phyloP scores from a whole-genome alignment of 1,284 basidiomycete genomes.

The Flammula alnicola region DNA sequence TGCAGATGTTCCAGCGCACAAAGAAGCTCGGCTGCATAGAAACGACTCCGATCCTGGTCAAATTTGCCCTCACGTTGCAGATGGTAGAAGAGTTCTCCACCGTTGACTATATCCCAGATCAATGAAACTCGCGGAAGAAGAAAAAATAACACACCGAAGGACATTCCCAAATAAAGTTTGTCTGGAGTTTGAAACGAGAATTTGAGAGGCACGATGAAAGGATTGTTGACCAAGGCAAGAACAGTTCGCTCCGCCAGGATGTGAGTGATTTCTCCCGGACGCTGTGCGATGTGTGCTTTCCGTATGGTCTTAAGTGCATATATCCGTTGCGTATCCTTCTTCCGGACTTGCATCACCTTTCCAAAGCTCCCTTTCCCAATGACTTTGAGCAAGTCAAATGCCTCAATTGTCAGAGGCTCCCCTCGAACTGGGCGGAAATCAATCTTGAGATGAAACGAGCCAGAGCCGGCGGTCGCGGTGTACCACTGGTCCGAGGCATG shows the following conservation, averaged over 20 bases:
- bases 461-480: slow-evolving; percentile 79
- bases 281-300: slow-evolving; percentile 97
- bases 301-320: slow-evolving; percentile 99
- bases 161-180: slow-evolving; percentile 97
- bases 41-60: slow-evolving; percentile 90
- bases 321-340: slow-evolving; percentile 97
- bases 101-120: slow-evolving; percentile 70
- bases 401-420: slow-evolving; percentile 90
- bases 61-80: slow-evolving; percentile 97
- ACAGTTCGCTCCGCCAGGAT: slow-evolving; percentile 98
- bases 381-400: slow-evolving; percentile 96
- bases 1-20: slow-evolving; percentile 97
- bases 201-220: slow-evolving; percentile 98
- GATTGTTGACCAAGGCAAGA: slow-evolving; percentile 96
- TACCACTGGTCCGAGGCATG: slow-evolving; percentile 90
- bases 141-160: slow-evolving; percentile 65
- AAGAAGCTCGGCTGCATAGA: slow-evolving; percentile 96
- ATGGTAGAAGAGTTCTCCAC: slow-evolving; percentile 98
- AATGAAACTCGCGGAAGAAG: background rate
- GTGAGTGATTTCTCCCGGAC: slow-evolving; percentile 97
- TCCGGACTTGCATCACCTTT: slow-evolving; percentile 98
- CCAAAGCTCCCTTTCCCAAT: slow-evolving; percentile 99
- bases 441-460: slow-evolving; percentile 95
- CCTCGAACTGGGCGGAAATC: slow-evolving; percentile 88
- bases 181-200: slow-evolving; percentile 99